phyloP scores from a whole-genome alignment of 2,329 filamentous ascomycete species.

The Diaporthe eres region DNA sequence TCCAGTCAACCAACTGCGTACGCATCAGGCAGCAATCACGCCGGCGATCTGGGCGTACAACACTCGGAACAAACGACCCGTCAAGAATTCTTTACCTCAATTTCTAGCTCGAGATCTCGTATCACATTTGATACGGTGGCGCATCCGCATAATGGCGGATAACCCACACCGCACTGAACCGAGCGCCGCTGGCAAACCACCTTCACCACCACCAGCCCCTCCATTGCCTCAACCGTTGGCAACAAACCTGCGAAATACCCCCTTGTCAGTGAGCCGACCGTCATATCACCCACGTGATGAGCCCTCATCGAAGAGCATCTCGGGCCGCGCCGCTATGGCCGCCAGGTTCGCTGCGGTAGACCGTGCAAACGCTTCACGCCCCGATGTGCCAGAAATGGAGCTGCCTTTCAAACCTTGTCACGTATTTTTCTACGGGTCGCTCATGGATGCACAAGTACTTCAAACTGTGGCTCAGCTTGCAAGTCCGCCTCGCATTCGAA shows the following conservation, averaged over 20 bases:
- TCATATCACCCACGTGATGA: not conserved
- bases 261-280: too few species aligned
- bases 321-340: not conserved
- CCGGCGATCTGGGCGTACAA: not conserved
- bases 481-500: not conserved
- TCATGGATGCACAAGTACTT: not conserved
- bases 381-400: not conserved
- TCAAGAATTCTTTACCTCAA: not conserved
- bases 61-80: too few species aligned
- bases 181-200: not conserved
- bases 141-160: not conserved
- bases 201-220: not conserved
- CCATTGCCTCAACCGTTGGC: not conserved
- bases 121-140: not conserved
- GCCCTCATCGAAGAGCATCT: not conserved
- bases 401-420: not conserved
- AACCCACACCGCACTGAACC: too few species aligned
- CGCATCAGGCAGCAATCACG: not conserved
- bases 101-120: not conserved
- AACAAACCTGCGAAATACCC: not conserved
- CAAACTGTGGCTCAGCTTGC: not conserved
- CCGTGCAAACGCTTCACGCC: not conserved
- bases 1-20: not conserved
- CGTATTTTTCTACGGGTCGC: not conserved
- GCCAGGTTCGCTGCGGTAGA: constrained; percentile 2